Percentiles rank a stretch among this genome's conserved stretches.
Conservation (phyloP, 306 rosid genomes). For the Pterocarpus santalinus region DNA sequence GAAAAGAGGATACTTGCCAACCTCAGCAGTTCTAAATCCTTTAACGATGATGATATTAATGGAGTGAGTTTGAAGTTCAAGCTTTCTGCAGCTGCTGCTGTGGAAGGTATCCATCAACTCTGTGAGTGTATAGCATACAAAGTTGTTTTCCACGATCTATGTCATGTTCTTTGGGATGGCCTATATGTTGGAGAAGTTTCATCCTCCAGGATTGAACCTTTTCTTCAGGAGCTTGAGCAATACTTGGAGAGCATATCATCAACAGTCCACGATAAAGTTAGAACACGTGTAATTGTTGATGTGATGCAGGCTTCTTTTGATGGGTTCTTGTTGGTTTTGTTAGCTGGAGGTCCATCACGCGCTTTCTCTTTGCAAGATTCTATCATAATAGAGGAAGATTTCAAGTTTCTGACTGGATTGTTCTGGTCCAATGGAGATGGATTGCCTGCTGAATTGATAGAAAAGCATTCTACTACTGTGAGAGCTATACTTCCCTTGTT, state of each 20-base stretch:
- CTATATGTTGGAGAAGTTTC: slow-evolving; percentile 76
- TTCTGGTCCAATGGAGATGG: slow-evolving; percentile 99
- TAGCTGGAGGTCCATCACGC: slow-evolving; percentile 95
- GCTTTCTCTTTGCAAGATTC: slow-evolving; percentile 75
- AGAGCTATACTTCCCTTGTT: slow-evolving; percentile 69
- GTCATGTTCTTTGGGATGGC: slow-evolving; percentile 82
- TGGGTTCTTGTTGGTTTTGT: slow-evolving; percentile 79
- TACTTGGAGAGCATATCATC: slow-evolving; percentile 86
- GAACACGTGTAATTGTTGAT: slow-evolving; percentile 88
- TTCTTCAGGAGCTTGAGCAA: slow-evolving; percentile 85
- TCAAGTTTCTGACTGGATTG: slow-evolving; percentile 78
- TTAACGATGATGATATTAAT: slow-evolving; percentile 49
- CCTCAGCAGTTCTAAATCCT: slow-evolving; percentile 63
- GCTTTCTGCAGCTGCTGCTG: slow-evolving; percentile 68
- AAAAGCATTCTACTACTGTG: slow-evolving; percentile 63
- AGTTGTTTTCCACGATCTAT: slow-evolving; percentile 72
- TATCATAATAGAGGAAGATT: slow-evolving; percentile 77
- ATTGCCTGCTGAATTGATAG: slow-evolving; percentile 78
- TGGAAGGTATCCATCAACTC: slow-evolving; percentile 83
- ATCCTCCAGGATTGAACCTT: slow-evolving; percentile 78
- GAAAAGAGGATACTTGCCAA: slow-evolving; percentile 74
- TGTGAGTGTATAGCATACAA: slow-evolving; percentile 78
- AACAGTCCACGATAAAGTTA: slow-evolving; percentile 84
- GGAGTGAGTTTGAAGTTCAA: slow-evolving; percentile 69
- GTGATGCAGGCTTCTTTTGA: slow-evolving; percentile 91